phyloP scores from a whole-genome alignment of 2,329 filamentous ascomycete genomes.

The Epichloe glyceriae region DNA sequence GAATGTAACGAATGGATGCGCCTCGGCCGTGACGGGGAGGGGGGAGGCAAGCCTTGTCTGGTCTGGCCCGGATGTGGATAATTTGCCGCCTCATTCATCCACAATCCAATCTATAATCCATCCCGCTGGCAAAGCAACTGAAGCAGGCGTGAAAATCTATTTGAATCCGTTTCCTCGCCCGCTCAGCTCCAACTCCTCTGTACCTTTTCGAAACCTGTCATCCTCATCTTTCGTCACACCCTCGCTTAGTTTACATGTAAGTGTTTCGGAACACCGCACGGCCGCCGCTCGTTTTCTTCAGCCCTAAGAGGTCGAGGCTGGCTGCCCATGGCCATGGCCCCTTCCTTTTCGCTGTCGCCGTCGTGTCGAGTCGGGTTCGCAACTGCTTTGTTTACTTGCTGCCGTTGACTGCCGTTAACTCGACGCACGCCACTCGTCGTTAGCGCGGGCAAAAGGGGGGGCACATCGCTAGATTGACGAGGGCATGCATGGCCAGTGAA shows the following conservation, averaged over 20 bases:
- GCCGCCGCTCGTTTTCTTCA: background rate
- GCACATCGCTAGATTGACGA: background rate
- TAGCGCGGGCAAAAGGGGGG: too few relatives aligned
- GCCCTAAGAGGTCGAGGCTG: too few relatives aligned
- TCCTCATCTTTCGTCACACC: background rate
- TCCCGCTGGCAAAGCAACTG: background rate
- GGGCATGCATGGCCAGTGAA: background rate
- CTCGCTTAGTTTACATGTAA: constrained; percentile 1
- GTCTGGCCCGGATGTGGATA: background rate
- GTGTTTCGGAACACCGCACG: background rate
- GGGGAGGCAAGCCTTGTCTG: background rate
- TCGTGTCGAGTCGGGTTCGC: background rate
- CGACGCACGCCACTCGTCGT: too few relatives aligned
- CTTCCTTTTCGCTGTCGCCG: background rate
- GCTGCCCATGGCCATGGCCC: background rate
- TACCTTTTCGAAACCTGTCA: background rate
- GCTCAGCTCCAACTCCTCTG: background rate
- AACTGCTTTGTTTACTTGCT: background rate
- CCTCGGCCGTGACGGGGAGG: background rate
- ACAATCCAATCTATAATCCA: background rate
- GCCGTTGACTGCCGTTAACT: background rate
- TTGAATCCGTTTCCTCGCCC: constrained; percentile 1
- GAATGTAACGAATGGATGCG: constrained; percentile 1
- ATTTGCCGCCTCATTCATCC: constrained; percentile 8
- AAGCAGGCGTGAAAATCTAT: constrained; percentile 3